phyloP scores from a whole-genome alignment of 2,329 filamentous ascomycete genomes.

The Trichoderma afroharzianum region DNA sequence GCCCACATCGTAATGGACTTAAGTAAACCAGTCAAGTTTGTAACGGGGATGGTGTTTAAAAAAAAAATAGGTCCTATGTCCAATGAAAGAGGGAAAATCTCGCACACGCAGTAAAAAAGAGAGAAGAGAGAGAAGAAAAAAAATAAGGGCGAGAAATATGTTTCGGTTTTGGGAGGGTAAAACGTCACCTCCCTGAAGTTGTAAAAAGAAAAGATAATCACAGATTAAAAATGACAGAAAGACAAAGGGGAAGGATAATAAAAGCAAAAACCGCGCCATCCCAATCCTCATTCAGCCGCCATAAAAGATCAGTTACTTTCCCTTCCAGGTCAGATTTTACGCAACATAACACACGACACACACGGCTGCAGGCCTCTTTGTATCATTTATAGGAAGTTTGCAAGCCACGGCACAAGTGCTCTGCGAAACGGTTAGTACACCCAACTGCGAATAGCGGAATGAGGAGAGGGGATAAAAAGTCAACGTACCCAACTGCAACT shows the following conservation, averaged over 20 bases:
- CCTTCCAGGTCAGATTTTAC: constrained; percentile 16
- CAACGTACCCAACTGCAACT: constrained; percentile 82
- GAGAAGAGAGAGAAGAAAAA: not conserved
- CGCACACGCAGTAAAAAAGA: not conserved
- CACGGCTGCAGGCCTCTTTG: not conserved
- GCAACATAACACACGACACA: constrained; percentile 6
- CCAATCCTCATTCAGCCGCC: constrained; percentile 15
- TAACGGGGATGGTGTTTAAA: not conserved
- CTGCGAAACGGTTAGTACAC: constrained; percentile 23
- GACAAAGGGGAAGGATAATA: constrained; percentile 2
- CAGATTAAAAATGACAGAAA: constrained; percentile 13
- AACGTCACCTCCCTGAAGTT: not conserved
- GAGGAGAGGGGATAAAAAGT: not conserved
- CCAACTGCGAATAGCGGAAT: not conserved
- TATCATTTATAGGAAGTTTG: constrained; percentile 44
- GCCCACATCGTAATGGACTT: not conserved
- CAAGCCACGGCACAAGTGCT: constrained; percentile 50
- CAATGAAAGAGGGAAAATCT: constrained; percentile 1
- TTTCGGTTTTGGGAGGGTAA: not conserved
- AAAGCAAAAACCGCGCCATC: constrained; percentile 16
- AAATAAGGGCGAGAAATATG: not conserved
- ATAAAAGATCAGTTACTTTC: constrained; percentile 11
- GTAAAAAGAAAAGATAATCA: constrained; percentile 10
- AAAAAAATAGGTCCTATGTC: constrained; percentile 12
- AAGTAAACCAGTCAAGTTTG: not conserved